These are phyloP conservation scores for Handroanthus guayacan DNA, from an alignment of 257 asterid species.

Conservation along the genomic window DNA sequence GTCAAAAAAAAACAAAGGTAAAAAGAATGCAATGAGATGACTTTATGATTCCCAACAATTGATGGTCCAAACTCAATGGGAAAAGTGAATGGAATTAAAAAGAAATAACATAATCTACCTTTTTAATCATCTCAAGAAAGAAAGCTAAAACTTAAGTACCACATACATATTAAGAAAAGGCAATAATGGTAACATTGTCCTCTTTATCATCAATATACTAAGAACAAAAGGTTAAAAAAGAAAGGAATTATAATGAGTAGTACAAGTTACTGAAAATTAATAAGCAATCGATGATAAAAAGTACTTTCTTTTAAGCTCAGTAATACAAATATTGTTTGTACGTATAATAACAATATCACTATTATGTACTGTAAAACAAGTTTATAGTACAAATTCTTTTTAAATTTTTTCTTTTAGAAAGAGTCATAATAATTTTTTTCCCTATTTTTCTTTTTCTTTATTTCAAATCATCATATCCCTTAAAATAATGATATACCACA, in stretches of 20 bases:
- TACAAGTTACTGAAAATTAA: too few relatives aligned
- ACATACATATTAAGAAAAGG: neutral
- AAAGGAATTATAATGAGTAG: neutral
- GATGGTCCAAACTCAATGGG: constrained; percentile 36
- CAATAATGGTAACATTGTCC: neutral
- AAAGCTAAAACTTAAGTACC: neutral
- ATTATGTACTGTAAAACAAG: too few relatives aligned
- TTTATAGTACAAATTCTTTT: too few relatives aligned
- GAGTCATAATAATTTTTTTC: neutral
- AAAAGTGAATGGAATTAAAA: constrained; percentile 30
- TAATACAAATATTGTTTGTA: too few relatives aligned
- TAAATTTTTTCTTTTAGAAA: neutral
- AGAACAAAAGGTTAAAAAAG: neutral
- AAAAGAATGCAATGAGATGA: neutral
- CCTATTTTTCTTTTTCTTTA: too few relatives aligned
- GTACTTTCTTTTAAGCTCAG: too few relatives aligned
- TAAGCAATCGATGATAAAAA: too few relatives aligned
- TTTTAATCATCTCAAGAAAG: constrained; percentile 31
- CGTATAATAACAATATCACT: too few relatives aligned
- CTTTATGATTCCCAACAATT: constrained; percentile 16
- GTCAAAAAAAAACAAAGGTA: neutral
- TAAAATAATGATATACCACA: too few relatives aligned
- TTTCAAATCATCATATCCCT: too few relatives aligned
- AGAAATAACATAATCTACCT: constrained; percentile 23
- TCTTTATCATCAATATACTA: neutral